Evolutionary conservation across 129 eudicot genomes (phyloP).

Genomic region (sunflower (Helianthus annuus)): HanXRQr2.0-SUNRISE NC_035437.2:208786-209285

Average conservation of each 20-base stretch:
- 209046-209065: conserved; percentile 98
- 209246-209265: conserved; percentile 95
- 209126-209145: conserved; percentile 99
- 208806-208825: conserved; percentile 98
- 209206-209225: conserved; percentile 68
- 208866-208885: conserved; percentile 88
- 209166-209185: conserved; percentile 18
- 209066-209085: conserved; percentile 99
- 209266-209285: conserved; percentile 90
- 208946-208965: conserved; percentile 15
- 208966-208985: conserved; percentile 20
- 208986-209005: conserved; percentile 70
- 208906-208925: conserved; percentile 45
- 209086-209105: conserved; percentile 95
- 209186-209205: conserved; percentile 18
- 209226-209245: conserved; percentile 99
- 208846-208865: conserved; percentile 76
- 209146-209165: conserved; percentile 16
- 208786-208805: conserved; percentile 92
- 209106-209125: conserved; percentile 98
- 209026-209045: conserved; percentile 89
- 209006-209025: conserved; percentile 85
- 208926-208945: not conserved
- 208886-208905: conserved; percentile 84
- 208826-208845: conserved; percentile 70